Percentiles rank a stretch among this genome's conserved stretches.
Conservation (phyloP, 2,329 filamentous ascomycete genomes). For the Ustulina deusta region DNA sequence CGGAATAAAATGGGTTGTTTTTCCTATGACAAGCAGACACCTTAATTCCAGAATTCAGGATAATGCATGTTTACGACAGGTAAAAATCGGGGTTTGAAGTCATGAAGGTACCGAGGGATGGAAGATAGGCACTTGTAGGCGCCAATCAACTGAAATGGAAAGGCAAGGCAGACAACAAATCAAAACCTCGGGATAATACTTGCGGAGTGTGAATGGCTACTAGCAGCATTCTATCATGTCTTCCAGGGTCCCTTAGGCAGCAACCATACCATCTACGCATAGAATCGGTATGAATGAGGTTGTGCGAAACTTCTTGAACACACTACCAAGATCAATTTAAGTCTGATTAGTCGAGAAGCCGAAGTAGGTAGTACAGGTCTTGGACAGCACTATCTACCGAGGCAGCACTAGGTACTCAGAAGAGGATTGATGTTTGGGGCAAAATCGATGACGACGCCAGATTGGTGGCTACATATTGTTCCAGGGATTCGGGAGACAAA, state of each 20-base stretch:
- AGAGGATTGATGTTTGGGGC: conserved; percentile 6
- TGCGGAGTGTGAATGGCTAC: no score
- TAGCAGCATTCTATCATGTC: no score
- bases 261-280: no score
- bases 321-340: background rate
- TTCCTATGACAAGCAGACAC: background rate
- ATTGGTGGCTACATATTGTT: conserved; percentile 7
- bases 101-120: background rate
- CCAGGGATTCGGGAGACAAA: conserved; percentile 8
- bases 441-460: conserved; percentile 29
- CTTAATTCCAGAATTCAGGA: no score
- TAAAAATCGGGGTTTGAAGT: background rate
- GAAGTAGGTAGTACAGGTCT: background rate
- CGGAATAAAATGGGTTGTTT: background rate
- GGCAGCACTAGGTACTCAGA: background rate
- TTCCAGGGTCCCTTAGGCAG: no score
- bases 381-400: no score
- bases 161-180: background rate
- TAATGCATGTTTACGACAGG: background rate
- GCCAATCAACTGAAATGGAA: background rate
- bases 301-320: background rate
- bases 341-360: conserved; percentile 6
- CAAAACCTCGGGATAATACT: no score
- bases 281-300: no score
- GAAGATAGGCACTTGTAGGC: background rate